Percentiles rank a stretch among this genome's conserved stretches.
Conservation (phyloP, 2,329 filamentous ascomycete species). For the Arthrobotrys musiformis region DNA sequence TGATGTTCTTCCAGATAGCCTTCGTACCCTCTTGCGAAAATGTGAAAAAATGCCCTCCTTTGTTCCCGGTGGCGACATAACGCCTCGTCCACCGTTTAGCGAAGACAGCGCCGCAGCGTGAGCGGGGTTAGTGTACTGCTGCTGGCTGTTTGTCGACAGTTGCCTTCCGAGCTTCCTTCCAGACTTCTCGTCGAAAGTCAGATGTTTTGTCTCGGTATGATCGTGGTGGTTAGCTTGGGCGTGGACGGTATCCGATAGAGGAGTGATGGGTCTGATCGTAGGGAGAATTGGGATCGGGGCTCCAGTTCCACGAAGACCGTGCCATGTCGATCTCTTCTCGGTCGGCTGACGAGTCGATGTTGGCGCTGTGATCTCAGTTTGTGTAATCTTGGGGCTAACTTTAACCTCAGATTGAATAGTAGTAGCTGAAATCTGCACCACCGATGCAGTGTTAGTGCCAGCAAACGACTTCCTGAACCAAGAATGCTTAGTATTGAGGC, state of each 20-base stretch:
- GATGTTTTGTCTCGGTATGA: conserved; percentile 46
- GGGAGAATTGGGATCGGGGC: conserved; percentile 96
- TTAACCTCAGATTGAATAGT: conserved; percentile 45
- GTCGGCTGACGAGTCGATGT: conserved; percentile 68
- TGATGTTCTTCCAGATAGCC: conserved; percentile 91
- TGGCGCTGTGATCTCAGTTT: conserved; percentile 63
- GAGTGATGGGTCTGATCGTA: conserved; percentile 92
- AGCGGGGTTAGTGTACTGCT: conserved; percentile 64
- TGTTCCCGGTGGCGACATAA: conserved; percentile 80
- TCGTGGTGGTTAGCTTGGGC: conserved; percentile 73
- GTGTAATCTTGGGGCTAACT: conserved; percentile 47
- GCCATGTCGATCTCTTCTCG: conserved; percentile 89
- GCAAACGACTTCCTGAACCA: conserved; percentile 98
- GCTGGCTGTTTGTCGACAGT: conserved; percentile 88
- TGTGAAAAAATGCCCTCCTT: conserved; percentile 99
- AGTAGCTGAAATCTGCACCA: conserved; percentile 57
- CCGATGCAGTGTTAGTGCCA: conserved; percentile 63
- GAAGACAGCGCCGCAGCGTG: conserved; percentile 59
- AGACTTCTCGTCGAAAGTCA: conserved; percentile 71
- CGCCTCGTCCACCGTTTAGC: conserved; percentile 64
- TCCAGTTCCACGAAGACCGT: conserved; percentile 63
- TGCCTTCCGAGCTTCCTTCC: conserved; percentile 95
- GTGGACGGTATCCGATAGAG: conserved; percentile 91
- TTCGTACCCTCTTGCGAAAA: conserved; percentile 87
- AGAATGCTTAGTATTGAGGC: conserved; percentile 76